Evolutionary conservation across 768 basidiomycete species (phyloP), one percentile per base, ranked within the genome.

Genomic region (Russula vinacea): DNA sequence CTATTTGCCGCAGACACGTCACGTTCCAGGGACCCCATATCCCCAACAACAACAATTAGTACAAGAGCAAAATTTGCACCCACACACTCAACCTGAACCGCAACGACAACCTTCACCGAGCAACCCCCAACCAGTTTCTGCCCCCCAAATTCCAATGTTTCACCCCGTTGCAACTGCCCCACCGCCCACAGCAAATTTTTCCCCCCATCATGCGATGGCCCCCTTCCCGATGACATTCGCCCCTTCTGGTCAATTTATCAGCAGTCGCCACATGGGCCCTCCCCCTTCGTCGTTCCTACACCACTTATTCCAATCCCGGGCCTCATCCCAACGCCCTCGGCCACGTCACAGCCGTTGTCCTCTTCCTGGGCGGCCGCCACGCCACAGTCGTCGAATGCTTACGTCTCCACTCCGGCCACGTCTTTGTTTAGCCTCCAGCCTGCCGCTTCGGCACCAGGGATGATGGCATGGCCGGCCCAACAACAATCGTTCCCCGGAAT

Each of bases 1-100:
- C 35, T 60, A 42, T 60, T 56, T 60, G 47, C 39, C 64, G 47
- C 39, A 37, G 64, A 54, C 64, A 56, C 64, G 60, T 60, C 60
- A 65, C 54, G 55, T 65, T 61, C 59, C 64, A 61, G 60, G 60
- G 42, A 61, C 64, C 4, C 63, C 63, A 16, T 19, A 64, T 33
- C 58, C 63, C 45, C 61, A 22, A 49, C n/a, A 47, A 45, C 44
- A 57, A 45, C 45, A 26, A 9, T 19, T n/a, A 44, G 4, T n/a
- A 56, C 26, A 17, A 61, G 29, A 60, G 52, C 17, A 16, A 16
- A 22, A n/a, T 50, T 50, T 47, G 22, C 14, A 22, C 19, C 29
- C 37, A 6, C 9, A 39, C 54, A 47, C 37, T 0, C 59, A 60
- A 50, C 44, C 44, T 61, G 58, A 65, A 60, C 64, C 49, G 44